Evolutionary conservation across 139 green algal species (phyloP).

Genomic region (Parachlorella kessleri): DNA sequence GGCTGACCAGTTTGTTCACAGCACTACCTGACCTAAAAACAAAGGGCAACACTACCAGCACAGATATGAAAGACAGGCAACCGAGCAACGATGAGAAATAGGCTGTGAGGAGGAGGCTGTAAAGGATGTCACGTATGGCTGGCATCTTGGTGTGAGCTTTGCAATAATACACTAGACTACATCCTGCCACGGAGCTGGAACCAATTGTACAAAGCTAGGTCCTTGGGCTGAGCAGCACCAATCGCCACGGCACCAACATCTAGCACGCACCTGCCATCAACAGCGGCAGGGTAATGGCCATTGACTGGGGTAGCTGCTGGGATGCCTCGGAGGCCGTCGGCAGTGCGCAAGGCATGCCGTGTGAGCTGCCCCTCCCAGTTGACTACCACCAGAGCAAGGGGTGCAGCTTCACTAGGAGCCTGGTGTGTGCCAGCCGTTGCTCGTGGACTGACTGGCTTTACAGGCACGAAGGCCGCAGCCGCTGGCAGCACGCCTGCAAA

Average conservation of each 20-base stretch:
- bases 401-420: too few species aligned
- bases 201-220: too few species aligned
- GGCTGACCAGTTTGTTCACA: not conserved
- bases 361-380: not conserved
- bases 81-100: not conserved
- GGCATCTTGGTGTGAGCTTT: too few species aligned
- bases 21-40: not conserved
- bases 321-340: too few species aligned
- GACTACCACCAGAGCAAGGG: not conserved
- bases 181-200: too few species aligned
- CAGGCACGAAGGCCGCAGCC: not conserved
- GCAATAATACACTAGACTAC: too few species aligned
- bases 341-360: not conserved
- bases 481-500: not conserved
- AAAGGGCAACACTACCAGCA: too few species aligned
- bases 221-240: too few species aligned
- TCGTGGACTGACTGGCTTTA: not conserved
- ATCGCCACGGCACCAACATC: too few species aligned
- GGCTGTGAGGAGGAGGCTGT: slow-evolving; percentile 14
- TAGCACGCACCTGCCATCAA: too few species aligned
- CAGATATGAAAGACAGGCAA: not conserved
- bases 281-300: too few species aligned
- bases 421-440: not conserved
- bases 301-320: too few species aligned
- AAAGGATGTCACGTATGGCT: not conserved